Conservation (phyloP, 768 basidiomycete species). For the Collybiopsis confluens region DNA sequence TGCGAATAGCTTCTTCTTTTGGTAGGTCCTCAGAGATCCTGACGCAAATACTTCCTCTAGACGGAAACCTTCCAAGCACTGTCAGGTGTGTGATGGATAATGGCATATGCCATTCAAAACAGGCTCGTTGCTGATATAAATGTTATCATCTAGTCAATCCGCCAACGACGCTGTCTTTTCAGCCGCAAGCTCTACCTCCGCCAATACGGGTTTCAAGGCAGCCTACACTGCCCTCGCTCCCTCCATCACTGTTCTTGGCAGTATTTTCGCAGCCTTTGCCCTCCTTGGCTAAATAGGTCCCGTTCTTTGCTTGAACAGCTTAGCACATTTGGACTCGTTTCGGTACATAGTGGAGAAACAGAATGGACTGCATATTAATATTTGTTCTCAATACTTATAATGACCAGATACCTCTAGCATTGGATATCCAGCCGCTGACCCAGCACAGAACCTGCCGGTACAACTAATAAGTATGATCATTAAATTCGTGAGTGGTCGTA, state of each 20-base stretch:
- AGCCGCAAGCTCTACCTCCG: background rate
- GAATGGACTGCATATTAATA: too few relatives aligned
- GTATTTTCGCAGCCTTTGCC: conserved; percentile 11
- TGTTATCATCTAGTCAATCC: conserved; percentile 13
- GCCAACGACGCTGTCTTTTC: conserved; percentile 12
- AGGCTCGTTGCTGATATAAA: background rate
- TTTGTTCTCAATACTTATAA: too few relatives aligned
- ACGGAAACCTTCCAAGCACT: conserved; percentile 10
- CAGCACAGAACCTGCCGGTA: too few relatives aligned
- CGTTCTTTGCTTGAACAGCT: background rate
- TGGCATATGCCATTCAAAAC: too few relatives aligned
- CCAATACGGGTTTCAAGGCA: background rate
- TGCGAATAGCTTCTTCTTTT: conserved; percentile 17
- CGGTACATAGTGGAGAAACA: too few relatives aligned
- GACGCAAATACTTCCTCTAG: conserved; percentile 5
- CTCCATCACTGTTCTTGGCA: conserved; percentile 9
- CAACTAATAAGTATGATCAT: too few relatives aligned
- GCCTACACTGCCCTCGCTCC: conserved; percentile 6
- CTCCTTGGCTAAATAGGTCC: background rate
- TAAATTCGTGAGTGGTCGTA: background rate
- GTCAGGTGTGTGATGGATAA: background rate
- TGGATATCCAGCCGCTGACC: too few relatives aligned
- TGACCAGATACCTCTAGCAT: too few relatives aligned
- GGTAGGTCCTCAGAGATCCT: too few relatives aligned
- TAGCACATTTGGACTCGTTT: too few relatives aligned